These are phyloP conservation scores for Colletotrichum sp. DNA, from an alignment of 2,329 filamentous ascomycete genomes.

Conservation along the genomic window DNA sequence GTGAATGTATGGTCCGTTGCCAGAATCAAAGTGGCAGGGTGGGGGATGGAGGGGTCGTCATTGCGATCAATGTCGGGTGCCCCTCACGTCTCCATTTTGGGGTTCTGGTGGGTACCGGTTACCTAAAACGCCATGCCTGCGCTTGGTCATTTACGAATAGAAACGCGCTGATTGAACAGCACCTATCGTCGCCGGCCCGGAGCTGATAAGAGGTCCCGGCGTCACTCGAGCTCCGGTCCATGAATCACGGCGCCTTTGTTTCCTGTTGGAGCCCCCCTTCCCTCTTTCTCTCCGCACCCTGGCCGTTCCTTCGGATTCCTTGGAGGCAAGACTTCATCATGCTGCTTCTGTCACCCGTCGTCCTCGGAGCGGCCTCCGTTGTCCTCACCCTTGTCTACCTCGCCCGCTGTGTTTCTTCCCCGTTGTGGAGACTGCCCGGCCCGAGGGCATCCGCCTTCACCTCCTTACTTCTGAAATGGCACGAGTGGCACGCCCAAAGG, in stretches of 20 bases:
- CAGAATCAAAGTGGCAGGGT: neutral
- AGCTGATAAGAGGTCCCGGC: conserved; percentile 14
- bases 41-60: neutral
- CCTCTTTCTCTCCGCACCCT: neutral
- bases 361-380: conserved; percentile 12
- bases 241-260: neutral
- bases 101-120: neutral
- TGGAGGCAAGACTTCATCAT: conserved; percentile 5
- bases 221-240: neutral
- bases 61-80: neutral
- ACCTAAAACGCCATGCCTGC: neutral
- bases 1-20: neutral
- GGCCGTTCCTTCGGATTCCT: neutral
- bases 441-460: conserved; percentile 53
- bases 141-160: conserved; percentile 9
- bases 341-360: conserved; percentile 23
- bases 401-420: conserved; percentile 34
- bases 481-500: conserved; percentile 59
- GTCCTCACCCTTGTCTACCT: conserved; percentile 14
- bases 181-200: neutral
- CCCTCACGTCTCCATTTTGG: conserved; percentile 3
- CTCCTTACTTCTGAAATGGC: conserved; percentile 55
- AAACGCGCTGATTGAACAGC: conserved; percentile 11
- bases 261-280: neutral
- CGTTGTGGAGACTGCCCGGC: conserved; percentile 51